Evolutionary conservation across 192 early-diverging fungal species (phyloP).

Genomic region (Entomortierella parvispora): DNA sequence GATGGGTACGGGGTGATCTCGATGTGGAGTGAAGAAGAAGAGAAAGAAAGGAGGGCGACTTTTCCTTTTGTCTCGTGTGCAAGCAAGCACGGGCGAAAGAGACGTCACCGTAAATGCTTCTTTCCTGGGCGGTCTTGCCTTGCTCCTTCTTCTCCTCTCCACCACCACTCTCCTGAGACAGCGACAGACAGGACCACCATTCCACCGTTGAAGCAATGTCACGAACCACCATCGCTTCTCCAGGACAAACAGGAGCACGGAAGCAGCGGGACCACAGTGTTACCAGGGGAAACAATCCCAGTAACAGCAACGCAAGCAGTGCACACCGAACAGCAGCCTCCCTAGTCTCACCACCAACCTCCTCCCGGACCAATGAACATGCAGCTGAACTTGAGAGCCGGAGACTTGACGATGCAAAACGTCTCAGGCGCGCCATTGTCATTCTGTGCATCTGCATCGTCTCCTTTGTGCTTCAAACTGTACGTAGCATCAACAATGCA

Average conservation of each 20-base stretch:
- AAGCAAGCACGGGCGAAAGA: too few relatives aligned
- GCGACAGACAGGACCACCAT: too few relatives aligned
- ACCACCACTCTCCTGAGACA: too few relatives aligned
- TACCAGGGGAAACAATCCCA: too few relatives aligned
- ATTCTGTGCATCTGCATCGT: slow-evolving; percentile 60
- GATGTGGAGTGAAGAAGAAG: slow-evolving; percentile 4
- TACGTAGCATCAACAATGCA: too few relatives aligned
- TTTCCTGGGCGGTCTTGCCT: too few relatives aligned
- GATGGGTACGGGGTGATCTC: slow-evolving; percentile 5
- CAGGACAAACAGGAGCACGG: too few relatives aligned
- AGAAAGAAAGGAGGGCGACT: slow-evolving; percentile 1
- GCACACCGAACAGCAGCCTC: background rate
- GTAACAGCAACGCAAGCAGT: background rate
- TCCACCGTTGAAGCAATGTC: too few relatives aligned
- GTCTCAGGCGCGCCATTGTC: slow-evolving; percentile 27
- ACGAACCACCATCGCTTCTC: too few relatives aligned
- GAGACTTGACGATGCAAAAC: slow-evolving; percentile 1
- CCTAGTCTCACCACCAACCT: background rate
- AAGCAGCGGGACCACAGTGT: background rate
- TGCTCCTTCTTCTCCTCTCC: too few relatives aligned
- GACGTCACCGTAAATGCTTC: background rate
- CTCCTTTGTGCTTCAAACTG: slow-evolving; percentile 63
- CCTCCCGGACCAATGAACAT: slow-evolving; percentile 1
- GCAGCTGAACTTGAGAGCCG: background rate
- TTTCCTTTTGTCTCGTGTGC: too few relatives aligned